Evolutionary conservation across 768 basidiomycete genomes (phyloP), one percentile per base, ranked within the genome.

Genomic region (Phlegmacium glaucopus): DNA sequence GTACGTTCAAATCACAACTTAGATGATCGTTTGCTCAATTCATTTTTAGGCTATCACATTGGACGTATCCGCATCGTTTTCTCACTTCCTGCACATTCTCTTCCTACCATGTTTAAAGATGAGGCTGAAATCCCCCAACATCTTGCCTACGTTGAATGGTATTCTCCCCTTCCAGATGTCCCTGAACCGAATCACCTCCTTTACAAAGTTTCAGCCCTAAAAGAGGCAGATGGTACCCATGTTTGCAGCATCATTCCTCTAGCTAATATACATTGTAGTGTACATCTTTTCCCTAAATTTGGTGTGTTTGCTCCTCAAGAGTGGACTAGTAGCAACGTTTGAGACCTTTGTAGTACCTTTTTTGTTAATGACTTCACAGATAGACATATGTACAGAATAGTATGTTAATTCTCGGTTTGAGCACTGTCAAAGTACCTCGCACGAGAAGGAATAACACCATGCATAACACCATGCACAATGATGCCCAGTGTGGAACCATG

Each of bases 271-370:
- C n/a, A 29, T 0, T 49, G 56, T 0, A 64, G 62, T 22, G 47
- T 61, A 4, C 71, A 72, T 45, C 51, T 70, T 0, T 57, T 64
- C 13, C 69, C 70, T 0, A 51, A 56, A 27, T 70, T 67, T 44
- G 65, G 67, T 1, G 49, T 51, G 4, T 29, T 43, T 2, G 65
- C 54, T 1, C 65, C 65, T 16, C 28, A 47, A 1, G 53, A 58
- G 3, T 72, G 71, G 71, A 58, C 56, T 1, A 59, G 55, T 32
- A 61, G 56, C 15, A 70, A 42, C 29, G 63, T 70, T 8, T 55
- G 71, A 1, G 67, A 72, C 7, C 4, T 32, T 6, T 60, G 60
- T 41, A 32, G 36, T 6, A 45, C 25, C 1, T 72, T 71, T 41
- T 70, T 49, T 54, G 50, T 68, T 1, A 69, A 62, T 52, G 42